Base-by-base conservation (phyloP, 768 basidiomycete genomes). In the Leccinum subgranulosum region DNA sequence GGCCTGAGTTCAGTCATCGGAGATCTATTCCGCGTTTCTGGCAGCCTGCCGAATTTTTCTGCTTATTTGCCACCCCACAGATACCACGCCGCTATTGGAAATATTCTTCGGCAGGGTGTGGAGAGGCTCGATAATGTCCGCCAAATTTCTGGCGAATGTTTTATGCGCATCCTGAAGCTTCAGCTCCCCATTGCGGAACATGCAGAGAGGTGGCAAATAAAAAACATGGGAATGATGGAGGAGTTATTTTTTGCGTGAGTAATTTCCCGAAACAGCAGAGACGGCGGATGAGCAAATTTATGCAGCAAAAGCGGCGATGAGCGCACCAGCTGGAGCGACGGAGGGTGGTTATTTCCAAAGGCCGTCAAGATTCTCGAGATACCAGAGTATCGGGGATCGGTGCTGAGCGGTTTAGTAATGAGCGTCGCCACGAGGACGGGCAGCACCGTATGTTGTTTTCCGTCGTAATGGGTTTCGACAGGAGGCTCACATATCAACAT, bases 121-220 rank as follows among this genome's bases (percentile, higher is more conserved):
- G 96, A 98, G 72, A 81, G 93, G 64, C 80, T 98, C 17, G 94
- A 97, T 69, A 93, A 88, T 66, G 91, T 98, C 50, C 82, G 96
- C 47, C 89, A 88, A 57, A 84, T 83, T 51, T 90, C 92, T 9
- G 92, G 92, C 1, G 75, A 78, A 59, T 78, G 82, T 60, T 77
- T 94, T 60, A 46, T 77, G 54, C 70, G 70, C 56, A 70, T 94
- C 28, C 64, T 92, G 49, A 64, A 69, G 23, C 68, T 81, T 28
- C 72, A 77, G 8, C 70, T 75, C 12, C 86, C 85, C 41, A 63
- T 66, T 17, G 70, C 77, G 19, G 66, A 65, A 41, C 68, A 75
- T 53, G 66, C 75, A 28, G 70, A 75, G 50, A 66, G 63, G 36
- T 89, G 88, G 89, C 70, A 70, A 51, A 71, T 90, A 33, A 77